Evolutionary conservation across 345 rosid species (phyloP).

Genomic region (Populus davidiana): DNA sequence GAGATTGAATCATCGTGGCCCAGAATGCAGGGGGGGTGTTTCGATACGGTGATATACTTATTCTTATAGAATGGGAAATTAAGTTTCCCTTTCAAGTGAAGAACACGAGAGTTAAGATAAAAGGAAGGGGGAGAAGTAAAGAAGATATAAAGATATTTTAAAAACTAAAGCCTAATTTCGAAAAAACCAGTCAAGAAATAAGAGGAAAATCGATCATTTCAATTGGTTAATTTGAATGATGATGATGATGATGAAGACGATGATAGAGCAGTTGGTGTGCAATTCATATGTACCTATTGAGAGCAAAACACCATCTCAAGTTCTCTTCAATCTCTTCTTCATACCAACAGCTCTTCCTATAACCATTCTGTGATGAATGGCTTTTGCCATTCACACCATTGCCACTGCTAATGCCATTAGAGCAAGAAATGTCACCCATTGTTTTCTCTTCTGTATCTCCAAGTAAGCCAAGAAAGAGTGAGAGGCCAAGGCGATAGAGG

Average conservation of each 20-base stretch:
- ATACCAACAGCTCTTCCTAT: conserved; percentile 72
- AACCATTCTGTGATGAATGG: conserved; percentile 37
- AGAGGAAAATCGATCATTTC: not conserved
- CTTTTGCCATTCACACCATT: conserved; percentile 37
- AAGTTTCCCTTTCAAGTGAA: not conserved
- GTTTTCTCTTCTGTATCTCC: not conserved
- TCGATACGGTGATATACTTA: not conserved
- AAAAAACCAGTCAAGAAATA: not conserved
- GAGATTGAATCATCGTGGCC: not conserved
- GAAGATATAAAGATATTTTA: not conserved
- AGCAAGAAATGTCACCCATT: conserved; percentile 55
- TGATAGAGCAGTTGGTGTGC: not conserved
- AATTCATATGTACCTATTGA: conserved; percentile 43
- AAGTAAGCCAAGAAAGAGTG: not conserved
- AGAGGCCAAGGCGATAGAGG: not conserved
- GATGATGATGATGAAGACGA: not conserved
- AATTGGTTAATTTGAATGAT: not conserved
- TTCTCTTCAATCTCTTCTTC: conserved; percentile 65
- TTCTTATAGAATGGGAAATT: not conserved
- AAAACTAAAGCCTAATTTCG: not conserved
- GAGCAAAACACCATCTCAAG: conserved; percentile 62
- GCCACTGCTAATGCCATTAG: conserved; percentile 32
- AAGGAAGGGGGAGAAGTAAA: not conserved
- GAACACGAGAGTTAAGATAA: not conserved
- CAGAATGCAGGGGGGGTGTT: not conserved